Evolutionary conservation across 2,329 filamentous ascomycete species (phyloP), one percentile per base, ranked within the genome.

Genomic region (Clathrospora elynae): DNA sequence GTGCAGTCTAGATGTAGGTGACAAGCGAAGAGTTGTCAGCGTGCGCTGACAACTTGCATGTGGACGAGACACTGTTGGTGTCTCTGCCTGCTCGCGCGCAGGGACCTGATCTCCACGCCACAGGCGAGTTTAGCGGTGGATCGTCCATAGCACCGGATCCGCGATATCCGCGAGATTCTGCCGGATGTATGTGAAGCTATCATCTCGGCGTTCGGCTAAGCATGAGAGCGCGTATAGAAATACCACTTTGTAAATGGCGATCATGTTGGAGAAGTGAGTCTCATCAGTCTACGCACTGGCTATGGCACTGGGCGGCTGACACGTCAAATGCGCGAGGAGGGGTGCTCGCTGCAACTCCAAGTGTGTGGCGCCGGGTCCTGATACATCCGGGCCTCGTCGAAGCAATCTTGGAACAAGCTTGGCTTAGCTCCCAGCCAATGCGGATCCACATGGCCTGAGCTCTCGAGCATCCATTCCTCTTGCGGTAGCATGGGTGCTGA

Each of bases 351-450:
- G 59, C 42, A 49, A 68, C 66, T 44, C 33, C 26, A 34, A 33
- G 20, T 55, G 64, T 61, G 54, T 68, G 55, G 62, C 60, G 57
- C 54, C 66, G 64, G 66, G 57, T 61, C 45, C 16, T 64, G 60
- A 59, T 48, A 62, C 64, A 64, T 66, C 65, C 66, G 64, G 58
- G 55, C 47, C 31, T 33, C 28, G 13, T 38, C 50, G 47, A 55
- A 51, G 49, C 53, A 49, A 32, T 49, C 58, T 54, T 64, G 57
- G 56, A 63, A 62, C 62, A 61, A 64, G 62, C 66, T 67, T 63
- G 62, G 49, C 51, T 42, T 40, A 48, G 47, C 24, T 22, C 18
- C 19, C 38, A 45, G 36, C 59, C 61, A 61, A 64, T 61, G 40
- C 30, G 41, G 44, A 25, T 20, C 33, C 36, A 39, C 24, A 13